These are phyloP conservation scores for Geranomyces variabilis DNA, from an alignment of 192 early-diverging fungal genomes.

Conservation along the genomic window DNA sequence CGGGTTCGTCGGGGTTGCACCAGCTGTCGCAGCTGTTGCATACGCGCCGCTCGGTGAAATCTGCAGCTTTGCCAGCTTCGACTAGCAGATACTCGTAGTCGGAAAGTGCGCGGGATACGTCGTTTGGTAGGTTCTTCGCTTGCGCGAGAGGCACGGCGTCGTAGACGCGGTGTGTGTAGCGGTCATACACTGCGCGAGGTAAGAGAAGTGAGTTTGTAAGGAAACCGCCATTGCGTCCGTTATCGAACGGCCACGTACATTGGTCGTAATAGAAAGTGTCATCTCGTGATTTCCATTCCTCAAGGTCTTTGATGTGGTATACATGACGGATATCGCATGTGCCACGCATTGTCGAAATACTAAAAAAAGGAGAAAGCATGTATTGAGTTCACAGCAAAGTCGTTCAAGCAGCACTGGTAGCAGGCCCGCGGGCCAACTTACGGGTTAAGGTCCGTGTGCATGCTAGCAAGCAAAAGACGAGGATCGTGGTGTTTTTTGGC, in stretches of 20 bases:
- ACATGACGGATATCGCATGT: conserved; percentile 77
- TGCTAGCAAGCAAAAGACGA: conserved; percentile 77
- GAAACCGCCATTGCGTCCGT: too few relatives aligned
- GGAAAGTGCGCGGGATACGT: conserved; percentile 66
- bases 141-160: conserved; percentile 81
- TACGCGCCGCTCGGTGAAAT: conserved; percentile 71
- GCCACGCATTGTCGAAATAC: conserved; percentile 73
- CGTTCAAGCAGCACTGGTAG: too few relatives aligned
- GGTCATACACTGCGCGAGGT: conserved; percentile 70
- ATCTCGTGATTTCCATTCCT: conserved; percentile 58
- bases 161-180: conserved; percentile 85
- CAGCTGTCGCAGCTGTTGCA: conserved; percentile 40
- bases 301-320: conserved; percentile 64
- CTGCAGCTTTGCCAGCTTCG: conserved; percentile 78
- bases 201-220: conserved; percentile 17
- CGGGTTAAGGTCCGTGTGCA: conserved; percentile 87
- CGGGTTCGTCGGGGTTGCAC: conserved; percentile 56
- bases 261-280: conserved; percentile 88
- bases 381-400: conserved; percentile 10
- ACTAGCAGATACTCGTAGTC: conserved; percentile 86
- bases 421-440: too few relatives aligned
- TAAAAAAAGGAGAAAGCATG: not conserved
- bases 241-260: conserved; percentile 36
- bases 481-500: conserved; percentile 67
- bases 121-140: conserved; percentile 78